These are phyloP conservation scores for Biscogniauxia mediterranea DNA, from an alignment of 2,329 filamentous ascomycete genomes.

Conservation along the genomic window DNA sequence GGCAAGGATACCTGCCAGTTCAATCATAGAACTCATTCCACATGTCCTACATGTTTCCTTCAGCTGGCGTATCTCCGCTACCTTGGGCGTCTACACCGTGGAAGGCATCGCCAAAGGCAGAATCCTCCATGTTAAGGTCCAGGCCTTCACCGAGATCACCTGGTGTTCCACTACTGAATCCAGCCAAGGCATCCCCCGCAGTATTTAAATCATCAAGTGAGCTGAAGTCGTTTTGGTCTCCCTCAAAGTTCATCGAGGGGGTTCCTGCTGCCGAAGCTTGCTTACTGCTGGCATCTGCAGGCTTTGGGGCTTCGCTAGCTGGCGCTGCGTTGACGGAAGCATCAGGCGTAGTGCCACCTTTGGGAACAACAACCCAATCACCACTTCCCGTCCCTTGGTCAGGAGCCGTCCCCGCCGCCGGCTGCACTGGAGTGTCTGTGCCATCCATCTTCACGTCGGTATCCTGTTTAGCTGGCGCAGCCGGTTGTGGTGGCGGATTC, in stretches of 20 bases:
- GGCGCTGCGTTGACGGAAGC: slow-evolving; percentile 26
- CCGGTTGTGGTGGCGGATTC: slow-evolving; percentile 29
- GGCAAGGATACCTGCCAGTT: neutral
- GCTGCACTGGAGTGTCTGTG: slow-evolving; percentile 41
- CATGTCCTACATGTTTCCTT: slow-evolving; percentile 26
- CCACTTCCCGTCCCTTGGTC: slow-evolving; percentile 53
- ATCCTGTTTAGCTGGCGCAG: slow-evolving; percentile 17
- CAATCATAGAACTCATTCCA: neutral
- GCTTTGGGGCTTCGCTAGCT: slow-evolving; percentile 22
- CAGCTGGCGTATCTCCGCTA: slow-evolving; percentile 28
- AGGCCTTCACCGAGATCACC: slow-evolving; percentile 54
- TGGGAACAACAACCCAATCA: slow-evolving; percentile 76
- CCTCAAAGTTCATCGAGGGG: slow-evolving; percentile 44
- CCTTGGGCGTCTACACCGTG: slow-evolving; percentile 54
- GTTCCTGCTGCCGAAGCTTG: slow-evolving; percentile 44
- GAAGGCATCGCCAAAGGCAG: slow-evolving; percentile 81
- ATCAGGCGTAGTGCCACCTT: slow-evolving; percentile 51
- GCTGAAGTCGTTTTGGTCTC: slow-evolving; percentile 61
- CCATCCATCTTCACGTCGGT: slow-evolving; percentile 56
- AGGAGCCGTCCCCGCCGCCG: slow-evolving; percentile 42
- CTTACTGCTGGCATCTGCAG: slow-evolving; percentile 31
- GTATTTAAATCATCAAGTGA: slow-evolving; percentile 66
- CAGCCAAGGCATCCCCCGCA: slow-evolving; percentile 68
- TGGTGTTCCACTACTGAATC: slow-evolving; percentile 56
- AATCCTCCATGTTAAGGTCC: slow-evolving; percentile 67